phyloP scores from a whole-genome alignment of 2,329 filamentous ascomycete species.

The Cercospora citrullina region DNA sequence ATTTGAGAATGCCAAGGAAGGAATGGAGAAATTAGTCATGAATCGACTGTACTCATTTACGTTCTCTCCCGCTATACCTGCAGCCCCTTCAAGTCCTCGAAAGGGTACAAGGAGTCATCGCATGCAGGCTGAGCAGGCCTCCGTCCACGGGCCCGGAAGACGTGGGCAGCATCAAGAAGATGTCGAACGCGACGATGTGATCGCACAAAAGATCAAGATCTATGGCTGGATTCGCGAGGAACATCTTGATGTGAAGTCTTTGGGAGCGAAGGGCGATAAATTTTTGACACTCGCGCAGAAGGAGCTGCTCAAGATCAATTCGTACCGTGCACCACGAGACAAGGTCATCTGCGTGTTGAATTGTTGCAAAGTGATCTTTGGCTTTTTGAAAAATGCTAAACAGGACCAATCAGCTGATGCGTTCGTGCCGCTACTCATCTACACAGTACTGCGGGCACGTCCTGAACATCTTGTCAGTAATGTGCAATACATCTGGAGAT shows the following conservation, averaged over 20 bases:
- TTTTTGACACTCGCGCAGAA: conserved; percentile 89
- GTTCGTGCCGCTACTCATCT: conserved; percentile 92
- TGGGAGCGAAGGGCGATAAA: conserved; percentile 81
- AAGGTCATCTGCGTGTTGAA: conserved; percentile 98
- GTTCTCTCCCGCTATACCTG: conserved; percentile 89
- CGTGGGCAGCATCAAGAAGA: conserved; percentile 97
- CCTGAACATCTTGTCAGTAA: conserved; percentile 96
- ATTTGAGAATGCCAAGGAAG: conserved; percentile 96
- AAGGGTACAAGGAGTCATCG: conserved; percentile 65
- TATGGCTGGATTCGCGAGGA: conserved; percentile 93
- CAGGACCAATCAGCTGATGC: conserved; percentile 94
- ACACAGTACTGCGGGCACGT: conserved; percentile 90
- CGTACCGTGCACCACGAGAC: conserved; percentile 92
- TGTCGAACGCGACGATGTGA: conserved; percentile 91
- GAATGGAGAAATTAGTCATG: conserved; percentile 99
- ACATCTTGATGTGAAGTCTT: conserved; percentile 85
- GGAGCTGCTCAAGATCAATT: conserved; percentile 94
- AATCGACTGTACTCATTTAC: conserved; percentile 94
- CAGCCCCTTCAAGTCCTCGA: conserved; percentile 69
- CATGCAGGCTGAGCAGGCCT: conserved; percentile 37
- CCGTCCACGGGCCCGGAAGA: conserved; percentile 70
- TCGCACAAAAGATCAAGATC: conserved; percentile 94
- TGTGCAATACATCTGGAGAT: conserved; percentile 95
- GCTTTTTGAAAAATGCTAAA: conserved; percentile 86
- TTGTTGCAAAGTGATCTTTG: conserved; percentile 99